Conservation (phyloP, 371 early-diverging fungal species). For the Mucor lusitanicus region DNA sequence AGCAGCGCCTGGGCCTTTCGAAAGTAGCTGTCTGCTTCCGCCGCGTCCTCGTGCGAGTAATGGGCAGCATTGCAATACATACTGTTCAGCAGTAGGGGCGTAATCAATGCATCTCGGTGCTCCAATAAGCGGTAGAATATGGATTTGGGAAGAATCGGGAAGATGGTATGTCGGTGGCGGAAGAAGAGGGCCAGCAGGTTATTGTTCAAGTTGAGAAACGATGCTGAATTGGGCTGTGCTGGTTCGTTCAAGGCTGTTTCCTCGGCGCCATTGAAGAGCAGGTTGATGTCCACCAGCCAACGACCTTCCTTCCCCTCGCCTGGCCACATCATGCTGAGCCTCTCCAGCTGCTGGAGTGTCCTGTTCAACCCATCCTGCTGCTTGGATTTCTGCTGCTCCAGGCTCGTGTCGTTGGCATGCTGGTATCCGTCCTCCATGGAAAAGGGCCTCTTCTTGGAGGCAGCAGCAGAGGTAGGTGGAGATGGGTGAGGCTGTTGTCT, state of each 20-base stretch:
- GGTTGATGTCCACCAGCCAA: slow-evolving; percentile 19
- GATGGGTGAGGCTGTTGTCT: background rate
- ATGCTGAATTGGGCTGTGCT: background rate
- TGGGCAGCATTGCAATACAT: slow-evolving; percentile 38
- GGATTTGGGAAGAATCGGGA: slow-evolving; percentile 33
- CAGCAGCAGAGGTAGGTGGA: background rate
- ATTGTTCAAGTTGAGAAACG: background rate
- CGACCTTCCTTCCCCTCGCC: slow-evolving; percentile 33
- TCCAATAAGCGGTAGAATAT: slow-evolving; percentile 32
- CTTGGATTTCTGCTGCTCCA: background rate
- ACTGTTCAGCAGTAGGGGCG: slow-evolving; percentile 17
- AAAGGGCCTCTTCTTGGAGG: background rate
- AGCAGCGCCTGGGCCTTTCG: slow-evolving; percentile 24
- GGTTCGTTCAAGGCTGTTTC: too few species aligned
- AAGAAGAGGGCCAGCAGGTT: slow-evolving; percentile 25
- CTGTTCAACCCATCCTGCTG: background rate
- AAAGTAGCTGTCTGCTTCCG: slow-evolving; percentile 24
- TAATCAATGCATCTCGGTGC: slow-evolving; percentile 30
- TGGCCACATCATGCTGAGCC: slow-evolving; percentile 21
- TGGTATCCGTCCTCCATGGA: background rate
- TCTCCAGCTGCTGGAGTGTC: slow-evolving; percentile 12
- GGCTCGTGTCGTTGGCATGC: background rate
- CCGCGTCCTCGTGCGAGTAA: slow-evolving; percentile 14
- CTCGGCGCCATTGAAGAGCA: slow-evolving; percentile 11
- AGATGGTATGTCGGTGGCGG: slow-evolving; percentile 23